Evolutionary conservation across 2,329 filamentous ascomycete species (phyloP), one percentile per base, ranked within the genome.

Genomic region (Ceratocystis alfenasii): DNA sequence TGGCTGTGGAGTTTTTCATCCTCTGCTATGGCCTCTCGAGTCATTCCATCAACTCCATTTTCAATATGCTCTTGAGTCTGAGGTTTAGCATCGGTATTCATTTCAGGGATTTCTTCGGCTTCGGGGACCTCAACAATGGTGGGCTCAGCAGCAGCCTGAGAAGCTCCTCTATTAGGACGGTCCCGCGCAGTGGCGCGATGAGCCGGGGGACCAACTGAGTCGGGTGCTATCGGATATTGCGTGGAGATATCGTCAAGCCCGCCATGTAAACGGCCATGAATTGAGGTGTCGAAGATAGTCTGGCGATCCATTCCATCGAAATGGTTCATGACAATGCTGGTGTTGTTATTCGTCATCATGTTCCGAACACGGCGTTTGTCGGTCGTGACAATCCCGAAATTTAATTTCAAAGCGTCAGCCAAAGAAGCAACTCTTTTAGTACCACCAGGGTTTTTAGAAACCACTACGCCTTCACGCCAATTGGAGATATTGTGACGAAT

Each of bases 361-460:
- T 82, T 87, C 70, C 76, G 74, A 46, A 81, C 79, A 64, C 88
- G 80, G 72, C 84, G 86, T 71, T 85, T 82, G 71, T 95, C 90
- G 5, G 90, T 95, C 2, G 90, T 95, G 65, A 99, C 91, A 73
- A 99, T 91, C 70, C 94, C 94, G 71, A 99, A 99, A 79, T 95
- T 97, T 71, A 99, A 83, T 80, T 97, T 97, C 71, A 99, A 78
- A 1, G 91, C 91, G 77, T 99, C 94, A 68, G 94, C 94, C 65
- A 99, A 80, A 33, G 93, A 96, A 15, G 94, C 99, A 48, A 97
- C 94, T 70, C 94, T 85, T 79, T 99, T 99, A 62, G 94, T 97
- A 67, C 94, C 94, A 66, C 94, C 94, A 1, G 94, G 89, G 73
- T 99, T 99, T 79, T 99, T 99, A 73, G 93, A 97, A 25, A 99